Conservation (phyloP, 2,329 filamentous ascomycete species). For the Pseudocercospora macadamiae region DNA sequence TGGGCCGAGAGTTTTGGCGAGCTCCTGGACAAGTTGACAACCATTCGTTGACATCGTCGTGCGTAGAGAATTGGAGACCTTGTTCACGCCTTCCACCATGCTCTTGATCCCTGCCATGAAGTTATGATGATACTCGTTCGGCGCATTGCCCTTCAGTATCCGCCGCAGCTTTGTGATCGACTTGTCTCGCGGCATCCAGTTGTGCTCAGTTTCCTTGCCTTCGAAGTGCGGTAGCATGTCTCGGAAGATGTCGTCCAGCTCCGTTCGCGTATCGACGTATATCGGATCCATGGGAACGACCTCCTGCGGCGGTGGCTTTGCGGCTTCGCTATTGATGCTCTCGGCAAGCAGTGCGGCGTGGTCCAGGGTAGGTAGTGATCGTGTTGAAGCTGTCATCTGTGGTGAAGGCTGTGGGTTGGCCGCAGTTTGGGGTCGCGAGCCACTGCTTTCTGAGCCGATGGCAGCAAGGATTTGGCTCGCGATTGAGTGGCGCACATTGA, state of each 20-base stretch:
- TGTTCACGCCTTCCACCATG: constrained; percentile 85
- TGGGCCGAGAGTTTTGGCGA: constrained; percentile 74
- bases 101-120: constrained; percentile 73
- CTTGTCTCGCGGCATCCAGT: constrained; percentile 88
- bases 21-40: constrained; percentile 80
- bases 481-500: constrained; percentile 85
- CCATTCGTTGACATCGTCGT: constrained; percentile 90
- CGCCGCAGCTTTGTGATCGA: constrained; percentile 74
- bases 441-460: constrained; percentile 57
- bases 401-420: constrained; percentile 29
- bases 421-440: constrained; percentile 33
- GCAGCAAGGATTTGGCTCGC: constrained; percentile 78
- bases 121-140: constrained; percentile 71
- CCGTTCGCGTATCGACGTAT: constrained; percentile 80
- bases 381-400: constrained; percentile 47
- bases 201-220: constrained; percentile 84
- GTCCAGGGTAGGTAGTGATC: constrained; percentile 44
- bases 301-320: constrained; percentile 63
- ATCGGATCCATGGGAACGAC: constrained; percentile 74
- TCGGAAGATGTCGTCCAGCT: constrained; percentile 84
- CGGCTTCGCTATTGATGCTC: constrained; percentile 51
- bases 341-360: constrained; percentile 49
- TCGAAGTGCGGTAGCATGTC: constrained; percentile 84
- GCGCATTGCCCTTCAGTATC: constrained; percentile 81
- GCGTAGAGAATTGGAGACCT: constrained; percentile 77